These are phyloP conservation scores for Cunninghamia lanceolata DNA, from an alignment of 75 land plant genomes.

Conservation along the genomic window DNA sequence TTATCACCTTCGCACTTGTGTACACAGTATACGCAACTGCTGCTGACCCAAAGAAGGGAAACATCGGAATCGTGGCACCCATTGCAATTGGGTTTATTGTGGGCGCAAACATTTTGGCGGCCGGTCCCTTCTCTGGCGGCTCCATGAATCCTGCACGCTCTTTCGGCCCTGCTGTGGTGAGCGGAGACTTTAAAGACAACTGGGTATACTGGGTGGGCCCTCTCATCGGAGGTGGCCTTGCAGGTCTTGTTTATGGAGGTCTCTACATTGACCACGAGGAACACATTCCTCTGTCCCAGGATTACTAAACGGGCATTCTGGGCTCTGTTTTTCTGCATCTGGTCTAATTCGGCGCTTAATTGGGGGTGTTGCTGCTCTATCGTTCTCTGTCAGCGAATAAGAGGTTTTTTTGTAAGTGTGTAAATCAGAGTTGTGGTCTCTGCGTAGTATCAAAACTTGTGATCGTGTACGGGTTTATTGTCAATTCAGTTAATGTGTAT, in stretches of 20 bases:
- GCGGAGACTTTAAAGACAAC: conserved; percentile 45
- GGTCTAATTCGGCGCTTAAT: background rate
- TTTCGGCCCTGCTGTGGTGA: conserved; percentile 66
- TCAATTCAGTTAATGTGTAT: too few relatives aligned
- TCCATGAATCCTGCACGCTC: conserved; percentile 86
- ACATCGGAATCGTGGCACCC: conserved; percentile 49
- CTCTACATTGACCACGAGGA: conserved; percentile 20
- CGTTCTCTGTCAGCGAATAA: background rate
- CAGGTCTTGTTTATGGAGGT: conserved; percentile 54
- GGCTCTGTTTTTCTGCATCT: background rate
- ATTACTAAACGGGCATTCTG: background rate
- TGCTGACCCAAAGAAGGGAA: conserved; percentile 62
- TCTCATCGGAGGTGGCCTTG: conserved; percentile 66
- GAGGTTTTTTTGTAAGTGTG: background rate
- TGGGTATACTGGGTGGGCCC: conserved; percentile 91
- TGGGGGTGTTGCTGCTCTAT: background rate
- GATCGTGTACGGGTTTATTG: background rate
- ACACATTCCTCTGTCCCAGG: conserved; percentile 21
- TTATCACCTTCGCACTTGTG: conserved; percentile 54
- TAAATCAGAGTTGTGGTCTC: too few relatives aligned
- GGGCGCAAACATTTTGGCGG: conserved; percentile 66
- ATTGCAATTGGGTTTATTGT: conserved; percentile 62
- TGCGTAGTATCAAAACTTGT: background rate
- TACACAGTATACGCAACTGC: conserved; percentile 67
- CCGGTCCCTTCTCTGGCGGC: conserved; percentile 78